These are phyloP conservation scores for Hirsutella minnesotensis DNA, from an alignment of 2,329 filamentous ascomycete species.

Conservation along the genomic window DNA sequence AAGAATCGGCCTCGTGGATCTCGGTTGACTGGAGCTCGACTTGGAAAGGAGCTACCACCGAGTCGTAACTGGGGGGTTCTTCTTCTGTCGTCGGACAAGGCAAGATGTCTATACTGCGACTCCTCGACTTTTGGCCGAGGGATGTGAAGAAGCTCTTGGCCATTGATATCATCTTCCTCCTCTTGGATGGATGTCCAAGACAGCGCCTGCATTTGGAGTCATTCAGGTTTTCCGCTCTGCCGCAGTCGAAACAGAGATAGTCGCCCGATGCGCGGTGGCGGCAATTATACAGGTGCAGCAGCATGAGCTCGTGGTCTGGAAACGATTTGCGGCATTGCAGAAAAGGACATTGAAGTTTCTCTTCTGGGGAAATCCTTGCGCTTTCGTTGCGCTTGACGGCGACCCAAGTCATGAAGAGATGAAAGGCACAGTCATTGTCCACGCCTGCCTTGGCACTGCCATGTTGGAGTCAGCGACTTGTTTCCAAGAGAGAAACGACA, in stretches of 20 bases:
- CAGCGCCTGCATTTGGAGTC: slow-evolving; percentile 38
- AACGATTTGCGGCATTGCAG: slow-evolving; percentile 38
- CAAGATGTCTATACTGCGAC: slow-evolving; percentile 12
- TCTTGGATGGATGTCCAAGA: slow-evolving; percentile 36
- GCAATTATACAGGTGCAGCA: slow-evolving; percentile 16
- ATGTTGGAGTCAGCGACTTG: not conserved
- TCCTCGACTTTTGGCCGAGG: slow-evolving; percentile 35
- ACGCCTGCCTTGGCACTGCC: slow-evolving; percentile 31
- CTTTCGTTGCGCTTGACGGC: slow-evolving; percentile 42
- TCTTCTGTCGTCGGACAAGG: slow-evolving; percentile 20
- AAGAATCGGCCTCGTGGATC: slow-evolving; percentile 41
- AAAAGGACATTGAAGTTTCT: slow-evolving; percentile 39
- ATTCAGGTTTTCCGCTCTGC: slow-evolving; percentile 38
- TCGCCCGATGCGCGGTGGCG: slow-evolving; percentile 35
- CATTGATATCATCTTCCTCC: slow-evolving; percentile 38
- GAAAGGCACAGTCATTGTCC: slow-evolving; percentile 37
- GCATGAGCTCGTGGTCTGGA: slow-evolving; percentile 30
- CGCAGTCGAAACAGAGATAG: slow-evolving; percentile 46
- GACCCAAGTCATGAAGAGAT: slow-evolving; percentile 45
- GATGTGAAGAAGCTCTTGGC: slow-evolving; percentile 43
- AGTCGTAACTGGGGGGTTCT: slow-evolving; percentile 34
- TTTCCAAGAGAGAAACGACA: not conserved
- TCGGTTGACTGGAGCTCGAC: slow-evolving; percentile 36
- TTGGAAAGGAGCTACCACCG: slow-evolving; percentile 6
- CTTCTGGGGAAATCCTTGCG: slow-evolving; percentile 31